Percentiles rank a stretch among this genome's conserved stretches.
phyloP scores from a whole-genome alignment of 352 stramenopile genomes.

The Elongisporangium prolatum region DNA sequence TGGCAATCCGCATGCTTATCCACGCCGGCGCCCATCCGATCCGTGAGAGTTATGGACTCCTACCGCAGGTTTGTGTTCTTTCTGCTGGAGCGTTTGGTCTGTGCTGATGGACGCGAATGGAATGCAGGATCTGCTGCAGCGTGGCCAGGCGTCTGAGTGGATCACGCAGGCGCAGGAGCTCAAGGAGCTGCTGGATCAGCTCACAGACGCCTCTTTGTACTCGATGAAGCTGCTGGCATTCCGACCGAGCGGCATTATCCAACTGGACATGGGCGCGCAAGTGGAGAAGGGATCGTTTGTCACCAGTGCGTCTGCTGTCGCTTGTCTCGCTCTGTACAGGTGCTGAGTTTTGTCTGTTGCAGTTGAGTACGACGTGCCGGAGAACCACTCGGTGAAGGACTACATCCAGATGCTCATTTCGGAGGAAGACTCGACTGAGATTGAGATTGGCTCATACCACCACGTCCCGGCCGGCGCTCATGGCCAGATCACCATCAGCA shows the following conservation, averaged over 20 bases:
- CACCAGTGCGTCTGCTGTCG: conserved; percentile 39
- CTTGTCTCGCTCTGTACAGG: background rate
- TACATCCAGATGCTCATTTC: conserved; percentile 85
- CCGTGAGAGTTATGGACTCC: conserved; percentile 62
- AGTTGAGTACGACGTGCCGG: conserved; percentile 81
- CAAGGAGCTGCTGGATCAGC: conserved; percentile 64
- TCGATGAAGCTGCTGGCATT: conserved; percentile 75
- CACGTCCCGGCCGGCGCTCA: conserved; percentile 56
- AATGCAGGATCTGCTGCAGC: conserved; percentile 57
- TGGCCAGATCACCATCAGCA: conserved; percentile 76
- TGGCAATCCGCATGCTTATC: conserved; percentile 72
- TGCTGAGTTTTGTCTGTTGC: conserved; percentile 7
- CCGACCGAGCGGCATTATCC: conserved; percentile 75
- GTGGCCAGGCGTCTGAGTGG: conserved; percentile 67
- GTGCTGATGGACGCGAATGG: background rate
- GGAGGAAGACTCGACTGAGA: conserved; percentile 59
- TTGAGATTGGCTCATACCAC: conserved; percentile 77
- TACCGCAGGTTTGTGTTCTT: conserved; percentile 49
- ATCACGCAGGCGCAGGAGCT: conserved; percentile 59
- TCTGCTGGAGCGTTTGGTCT: background rate
- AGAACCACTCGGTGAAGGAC: conserved; percentile 79
- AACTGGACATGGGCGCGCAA: conserved; percentile 78
- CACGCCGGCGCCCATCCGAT: conserved; percentile 62
- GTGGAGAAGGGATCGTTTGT: conserved; percentile 83
- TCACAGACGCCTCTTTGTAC: conserved; percentile 60